Percentiles rank a stretch among this genome's conserved stretches.
phyloP scores from a whole-genome alignment of 441 rosid genomes.

The Kokia cookei region DNA sequence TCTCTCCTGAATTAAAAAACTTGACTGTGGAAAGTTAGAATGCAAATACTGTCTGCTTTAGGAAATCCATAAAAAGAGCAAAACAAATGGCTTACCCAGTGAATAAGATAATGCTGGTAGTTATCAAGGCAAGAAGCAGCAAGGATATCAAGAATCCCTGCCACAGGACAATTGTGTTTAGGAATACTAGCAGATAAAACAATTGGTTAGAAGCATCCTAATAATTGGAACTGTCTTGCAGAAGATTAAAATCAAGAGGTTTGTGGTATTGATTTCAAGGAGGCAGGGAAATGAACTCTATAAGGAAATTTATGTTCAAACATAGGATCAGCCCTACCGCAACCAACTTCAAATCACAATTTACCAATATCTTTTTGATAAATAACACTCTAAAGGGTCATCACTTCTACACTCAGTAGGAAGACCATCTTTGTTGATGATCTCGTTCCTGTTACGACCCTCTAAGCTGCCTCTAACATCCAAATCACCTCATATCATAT shows the following conservation, averaged over 20 bases:
- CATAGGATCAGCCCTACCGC: background rate
- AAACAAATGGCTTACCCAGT: background rate
- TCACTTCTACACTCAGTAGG: background rate
- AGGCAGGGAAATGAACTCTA: background rate
- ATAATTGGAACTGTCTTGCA: background rate
- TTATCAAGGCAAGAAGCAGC: background rate
- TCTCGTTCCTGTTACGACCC: background rate
- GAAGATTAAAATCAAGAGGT: background rate
- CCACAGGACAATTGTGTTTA: background rate
- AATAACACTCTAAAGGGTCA: background rate
- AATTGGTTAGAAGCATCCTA: background rate
- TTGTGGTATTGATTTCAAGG: background rate
- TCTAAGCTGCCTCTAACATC: background rate
- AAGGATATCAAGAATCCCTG: background rate
- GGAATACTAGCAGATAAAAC: background rate
- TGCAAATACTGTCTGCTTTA: background rate
- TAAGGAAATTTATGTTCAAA: background rate
- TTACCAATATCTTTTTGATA: background rate
- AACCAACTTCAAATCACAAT: background rate
- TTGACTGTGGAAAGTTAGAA: background rate
- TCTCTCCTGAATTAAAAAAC: background rate
- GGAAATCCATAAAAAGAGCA: background rate
- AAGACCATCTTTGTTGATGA: background rate
- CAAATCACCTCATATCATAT: background rate
- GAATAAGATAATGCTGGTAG: background rate